Evolutionary conservation across 2,329 filamentous ascomycete genomes (phyloP).

Genomic region (Sordariomycetes sp.): DNA sequence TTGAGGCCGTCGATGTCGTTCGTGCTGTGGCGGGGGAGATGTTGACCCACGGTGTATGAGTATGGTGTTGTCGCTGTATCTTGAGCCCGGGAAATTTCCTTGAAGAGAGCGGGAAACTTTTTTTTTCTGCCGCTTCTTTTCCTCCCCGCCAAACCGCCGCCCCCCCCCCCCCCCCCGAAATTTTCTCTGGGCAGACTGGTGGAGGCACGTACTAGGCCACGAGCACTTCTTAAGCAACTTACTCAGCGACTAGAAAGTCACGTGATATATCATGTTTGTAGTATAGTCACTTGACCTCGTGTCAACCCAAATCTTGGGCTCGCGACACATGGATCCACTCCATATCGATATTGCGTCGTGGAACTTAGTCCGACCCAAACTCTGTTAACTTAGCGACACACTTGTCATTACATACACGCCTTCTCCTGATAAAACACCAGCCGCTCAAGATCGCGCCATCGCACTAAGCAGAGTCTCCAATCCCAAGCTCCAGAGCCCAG

Average conservation of each 20-base stretch:
- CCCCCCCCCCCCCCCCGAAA: too few species aligned
- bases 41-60: not conserved
- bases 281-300: not conserved
- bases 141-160: constrained; percentile 2
- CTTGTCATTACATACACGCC: not conserved
- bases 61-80: not conserved
- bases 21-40: not conserved
- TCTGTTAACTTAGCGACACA: not conserved
- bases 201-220: not conserved
- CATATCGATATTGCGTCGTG: not conserved
- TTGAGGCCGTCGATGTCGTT: not conserved
- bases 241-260: not conserved
- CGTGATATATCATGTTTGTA: not conserved
- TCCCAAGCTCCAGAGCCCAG: not conserved
- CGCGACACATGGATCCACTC: not conserved
- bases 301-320: not conserved
- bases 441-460: not conserved
- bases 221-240: not conserved
- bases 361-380: not conserved
- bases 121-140: constrained; percentile 5
- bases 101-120: not conserved
- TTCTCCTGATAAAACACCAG: not conserved
- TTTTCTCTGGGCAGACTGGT: not conserved
- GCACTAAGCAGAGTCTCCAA: not conserved
- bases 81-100: not conserved